A percentile compares a stretch with the other conserved stretches of the same genome.
These are phyloP conservation scores for Picea abies DNA, from an alignment of 83 land plant species.

Conservation along the genomic window DNA sequence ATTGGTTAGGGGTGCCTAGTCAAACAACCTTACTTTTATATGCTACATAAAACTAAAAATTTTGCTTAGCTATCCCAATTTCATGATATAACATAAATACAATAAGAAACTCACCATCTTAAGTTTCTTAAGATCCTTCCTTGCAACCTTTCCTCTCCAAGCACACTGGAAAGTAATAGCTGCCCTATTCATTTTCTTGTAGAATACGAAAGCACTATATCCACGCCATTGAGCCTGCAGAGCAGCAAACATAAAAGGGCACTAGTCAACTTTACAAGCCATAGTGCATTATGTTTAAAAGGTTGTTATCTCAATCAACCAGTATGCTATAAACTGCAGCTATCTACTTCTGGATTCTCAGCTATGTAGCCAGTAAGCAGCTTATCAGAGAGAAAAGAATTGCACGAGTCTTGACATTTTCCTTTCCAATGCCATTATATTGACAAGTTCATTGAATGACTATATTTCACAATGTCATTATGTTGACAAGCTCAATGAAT, in stretches of 20 bases:
- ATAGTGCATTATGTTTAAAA: background rate
- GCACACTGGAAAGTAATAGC: slow-evolving; percentile 57
- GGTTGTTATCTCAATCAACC: slow-evolving; percentile 14
- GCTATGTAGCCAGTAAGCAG: slow-evolving; percentile 7
- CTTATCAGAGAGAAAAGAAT: background rate
- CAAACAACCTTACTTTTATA: no score
- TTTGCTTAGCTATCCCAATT: no score
- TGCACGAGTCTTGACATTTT: background rate
- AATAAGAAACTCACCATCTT: slow-evolving; percentile 60
- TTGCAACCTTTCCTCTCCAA: slow-evolving; percentile 76
- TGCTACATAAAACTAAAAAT: no score
- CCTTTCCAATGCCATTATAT: no score
- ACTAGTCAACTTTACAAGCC: background rate
- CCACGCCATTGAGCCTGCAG: slow-evolving; percentile 88
- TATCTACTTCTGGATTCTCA: slow-evolving; percentile 5
- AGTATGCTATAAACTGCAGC: slow-evolving; percentile 8
- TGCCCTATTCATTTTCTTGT: slow-evolving; percentile 63
- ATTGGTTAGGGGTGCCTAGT: no score
- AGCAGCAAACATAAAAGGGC: background rate
- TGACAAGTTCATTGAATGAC: slow-evolving; percentile 7
- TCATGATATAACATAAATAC: no score
- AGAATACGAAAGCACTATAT: slow-evolving; percentile 55
- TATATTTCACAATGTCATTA: background rate
- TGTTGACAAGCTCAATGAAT: background rate
- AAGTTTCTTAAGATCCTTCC: slow-evolving; percentile 71